Base-by-base conservation (phyloP, 345 rosid species). In the Toxicodendron radicans region DNA sequence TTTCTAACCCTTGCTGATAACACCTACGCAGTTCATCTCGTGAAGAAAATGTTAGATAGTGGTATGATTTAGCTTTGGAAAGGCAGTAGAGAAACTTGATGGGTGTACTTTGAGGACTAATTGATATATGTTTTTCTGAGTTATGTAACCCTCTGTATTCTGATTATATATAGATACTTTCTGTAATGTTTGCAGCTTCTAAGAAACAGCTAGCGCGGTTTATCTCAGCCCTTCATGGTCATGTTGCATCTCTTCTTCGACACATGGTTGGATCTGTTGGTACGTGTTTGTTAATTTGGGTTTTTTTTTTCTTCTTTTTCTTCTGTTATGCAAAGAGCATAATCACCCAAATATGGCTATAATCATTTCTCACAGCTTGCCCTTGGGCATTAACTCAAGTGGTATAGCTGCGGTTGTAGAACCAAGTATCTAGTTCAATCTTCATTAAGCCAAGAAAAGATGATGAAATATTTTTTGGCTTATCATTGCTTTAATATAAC, bases 241-340 rank as follows among this genome's bases (percentile, higher is more conserved):
- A 85, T 76, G 94, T 86, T 68, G 95, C 97, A 30, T 16, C 85
- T 59, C 92, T 90, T 74, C 97, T 96, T 68, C 89, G 98, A 35
- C 95, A 96, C 78, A 84, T 85, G 91, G 93, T 90, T 81, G 99
- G 97, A 77, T 93, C 98, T 64, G 86, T 87, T 76, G 97, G 99
- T 95, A 88, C 60, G 92, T 81, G 20, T 46, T 49, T 7, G 52
- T 74, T 32, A 18, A 27, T 43, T 33, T 35, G 38, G 8, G 16
- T 3, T 10, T 27, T 27, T n/a, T 27, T 65, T 66, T 21, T 52
- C 17, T 30, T 3, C 46, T 49, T 46, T n/a, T 24, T 56, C 3
- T 17, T 18, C 18, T 8, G 8, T 16, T 48, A 60, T 4, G 5
- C 4, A 4, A 32, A n/a, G 30, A n/a, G 48, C 2, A 33, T 32